Evolutionary conservation across 331 rosid species (phyloP).

Genomic region (Acacia pycnantha): DNA sequence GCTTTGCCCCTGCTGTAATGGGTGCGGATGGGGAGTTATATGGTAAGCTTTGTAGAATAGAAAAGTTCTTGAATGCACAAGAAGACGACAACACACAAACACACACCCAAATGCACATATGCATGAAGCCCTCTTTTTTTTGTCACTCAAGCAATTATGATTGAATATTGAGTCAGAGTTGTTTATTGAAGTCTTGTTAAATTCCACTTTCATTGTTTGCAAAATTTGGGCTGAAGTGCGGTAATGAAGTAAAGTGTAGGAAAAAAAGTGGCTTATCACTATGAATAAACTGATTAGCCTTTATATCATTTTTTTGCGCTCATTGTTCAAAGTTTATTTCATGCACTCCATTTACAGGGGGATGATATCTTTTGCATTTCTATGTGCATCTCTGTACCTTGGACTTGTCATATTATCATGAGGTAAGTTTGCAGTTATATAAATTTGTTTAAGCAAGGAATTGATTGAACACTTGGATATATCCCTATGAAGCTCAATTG

Average conservation of each 20-base stretch:
- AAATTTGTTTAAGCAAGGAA: neutral
- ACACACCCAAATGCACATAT: neutral
- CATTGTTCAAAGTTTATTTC: conserved; percentile 11
- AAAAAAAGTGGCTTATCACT: neutral
- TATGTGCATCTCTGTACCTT: conserved; percentile 13
- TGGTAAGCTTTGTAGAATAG: conserved; percentile 56
- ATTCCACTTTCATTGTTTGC: neutral
- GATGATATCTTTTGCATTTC: conserved; percentile 54
- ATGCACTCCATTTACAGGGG: conserved; percentile 67
- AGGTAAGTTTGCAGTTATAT: conserved; percentile 26
- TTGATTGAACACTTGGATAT: neutral
- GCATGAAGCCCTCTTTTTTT: neutral
- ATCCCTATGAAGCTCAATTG: neutral
- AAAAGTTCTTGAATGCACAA: neutral
- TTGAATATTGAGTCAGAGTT: neutral
- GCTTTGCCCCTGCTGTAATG: conserved; percentile 94
- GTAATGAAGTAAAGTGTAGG: neutral
- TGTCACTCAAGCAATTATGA: neutral
- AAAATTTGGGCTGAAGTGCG: neutral
- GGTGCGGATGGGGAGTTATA: conserved; percentile 90
- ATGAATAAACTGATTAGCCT: neutral
- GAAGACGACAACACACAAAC: neutral
- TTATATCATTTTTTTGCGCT: neutral
- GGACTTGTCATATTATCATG: conserved; percentile 27
- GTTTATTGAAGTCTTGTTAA: neutral